These are phyloP conservation scores for Phaeotremella fagi DNA, from an alignment of 768 basidiomycete genomes.

Conservation along the genomic window DNA sequence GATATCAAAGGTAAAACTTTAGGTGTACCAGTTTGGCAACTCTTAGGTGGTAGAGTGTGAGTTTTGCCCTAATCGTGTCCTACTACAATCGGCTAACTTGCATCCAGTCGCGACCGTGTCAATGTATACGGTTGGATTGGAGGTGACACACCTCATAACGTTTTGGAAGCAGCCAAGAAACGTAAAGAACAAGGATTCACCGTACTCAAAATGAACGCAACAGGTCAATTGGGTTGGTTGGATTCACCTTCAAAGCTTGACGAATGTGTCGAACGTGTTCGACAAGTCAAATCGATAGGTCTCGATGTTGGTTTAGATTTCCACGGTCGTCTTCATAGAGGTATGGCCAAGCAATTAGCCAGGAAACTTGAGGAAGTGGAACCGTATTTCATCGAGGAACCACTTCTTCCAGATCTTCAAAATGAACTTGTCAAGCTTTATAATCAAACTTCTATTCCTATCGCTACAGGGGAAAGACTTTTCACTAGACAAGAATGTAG, in stretches of 20 bases:
- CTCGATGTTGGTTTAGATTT: slow-evolving; percentile 65
- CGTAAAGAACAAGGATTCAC: slow-evolving; percentile 64
- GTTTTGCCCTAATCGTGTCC: not conserved
- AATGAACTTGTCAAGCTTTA: slow-evolving; percentile 62
- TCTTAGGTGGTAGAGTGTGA: slow-evolving; percentile 61
- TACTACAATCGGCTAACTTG: not conserved
- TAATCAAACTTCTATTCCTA: slow-evolving; percentile 57
- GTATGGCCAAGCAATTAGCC: slow-evolving; percentile 66
- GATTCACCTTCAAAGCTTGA: slow-evolving; percentile 58
- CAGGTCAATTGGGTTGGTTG: slow-evolving; percentile 55
- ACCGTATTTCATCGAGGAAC: slow-evolving; percentile 65
- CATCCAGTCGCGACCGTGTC: slow-evolving; percentile 11
- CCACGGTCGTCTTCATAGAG: slow-evolving; percentile 65
- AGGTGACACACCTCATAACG: slow-evolving; percentile 54
- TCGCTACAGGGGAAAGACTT: slow-evolving; percentile 60
- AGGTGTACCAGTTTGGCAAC: slow-evolving; percentile 59
- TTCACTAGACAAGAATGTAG: slow-evolving; percentile 62
- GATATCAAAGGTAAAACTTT: slow-evolving; percentile 71
- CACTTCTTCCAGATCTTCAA: slow-evolving; percentile 59
- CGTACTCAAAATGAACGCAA: slow-evolving; percentile 68
- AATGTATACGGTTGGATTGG: slow-evolving; percentile 54
- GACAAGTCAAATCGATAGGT: slow-evolving; percentile 55
- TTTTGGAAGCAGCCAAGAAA: slow-evolving; percentile 55
- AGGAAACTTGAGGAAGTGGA: slow-evolving; percentile 58
- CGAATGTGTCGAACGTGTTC: slow-evolving; percentile 56